Base-by-base conservation (phyloP, 2,329 filamentous ascomycete genomes). In the Aureobasidium melanogenum region DNA sequence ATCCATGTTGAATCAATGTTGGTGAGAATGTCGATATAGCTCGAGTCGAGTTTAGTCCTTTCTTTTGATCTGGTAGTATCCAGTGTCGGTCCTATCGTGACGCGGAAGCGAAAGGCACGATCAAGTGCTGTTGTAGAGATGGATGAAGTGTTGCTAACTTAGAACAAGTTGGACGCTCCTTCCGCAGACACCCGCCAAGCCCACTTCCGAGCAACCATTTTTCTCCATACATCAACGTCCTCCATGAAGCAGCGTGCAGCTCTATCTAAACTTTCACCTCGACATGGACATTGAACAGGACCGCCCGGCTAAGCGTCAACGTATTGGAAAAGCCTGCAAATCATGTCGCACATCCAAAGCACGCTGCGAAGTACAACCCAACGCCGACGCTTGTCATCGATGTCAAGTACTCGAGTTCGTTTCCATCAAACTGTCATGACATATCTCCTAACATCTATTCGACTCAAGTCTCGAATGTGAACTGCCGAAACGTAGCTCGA, bases 1-100 rank as follows among this genome's bases (percentile, higher is more conserved):
- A 28, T 76, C 71, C 73, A 76, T 58, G 36, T 4, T 8, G 48
- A 32, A 15, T 43, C 6, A 9, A 2, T 2, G 39, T 12, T 43
- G 38, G 9, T 5, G 6, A 28, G 10, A 14, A 4, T 17, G 22
- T 44, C 41, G 22, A 28, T 46, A 10, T 17, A 28, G 15, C 32
- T 6, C 19, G 38, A 19, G n/a, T n/a, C 7, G 17, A 9, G n/a
- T n/a, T 8, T 9, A 6, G 17, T 41, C 15, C 17, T 15, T 39
- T 39, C 5, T 19, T n/a, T 5, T n/a, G n/a, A n/a, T n/a, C n/a
- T 30, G 28, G 28, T 30, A 30, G 1, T 30, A n/a, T n/a, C n/a
- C n/a, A n/a, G n/a, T n/a, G n/a, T n/a, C n/a, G n/a, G n/a, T n/a
- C n/a, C 28, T 30, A 30, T 30, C 28, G 28, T 30, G 8, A 30